Evolutionary conservation across 306 rosid species (phyloP), one percentile per base, ranked within the genome.

Genomic region (Hippophae gyantsensis): DNA sequence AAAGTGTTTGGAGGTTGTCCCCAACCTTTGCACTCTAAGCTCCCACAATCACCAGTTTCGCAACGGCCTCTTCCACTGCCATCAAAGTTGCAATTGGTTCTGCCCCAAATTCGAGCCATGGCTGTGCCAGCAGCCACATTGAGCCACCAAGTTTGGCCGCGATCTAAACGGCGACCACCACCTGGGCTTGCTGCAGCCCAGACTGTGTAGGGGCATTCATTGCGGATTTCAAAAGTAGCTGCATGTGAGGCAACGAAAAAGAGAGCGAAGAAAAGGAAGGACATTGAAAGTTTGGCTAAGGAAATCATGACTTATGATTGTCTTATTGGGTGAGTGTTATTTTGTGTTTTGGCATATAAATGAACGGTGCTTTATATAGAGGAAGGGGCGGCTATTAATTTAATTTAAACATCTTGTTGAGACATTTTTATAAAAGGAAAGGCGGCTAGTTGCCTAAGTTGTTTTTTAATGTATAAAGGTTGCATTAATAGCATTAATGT

Each of bases 111-210:
- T 50, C 72, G 77, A 23, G 62, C 74, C 23, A 18, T 45, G 2
- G 5, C 5, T 0, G 72, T 66, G 27, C 64, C 51, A 2, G 67
- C n/a, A 10, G 62, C 52, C 2, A 73, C 56, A 13, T 73, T 44
- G 18, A 73, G 27, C 7, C 42, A 10, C 78, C 78, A 73, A n/a
- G 46, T 42, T 13, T 62, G 53, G 40, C 54, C 32, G 7, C 10
- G 32, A 53, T 54, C 43, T 5, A 72, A 63, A 9, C 11, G 64
- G 7, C 59, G 48, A 43, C 77, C 77, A 6, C 77, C 77, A 2
- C 77, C 67, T 1, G 72, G 77, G 48, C 57, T 23, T 10, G 77
- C 72, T 6, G 72, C 77, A 0, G 73, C 78, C 78, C 73, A 73
- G 9, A 73, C 73, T 0, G 61, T 56, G 73, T 7, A 66, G 13